These are phyloP conservation scores for Stephanocyclus meneghinianus DNA, from an alignment of 352 stramenopile genomes.

Conservation along the genomic window DNA sequence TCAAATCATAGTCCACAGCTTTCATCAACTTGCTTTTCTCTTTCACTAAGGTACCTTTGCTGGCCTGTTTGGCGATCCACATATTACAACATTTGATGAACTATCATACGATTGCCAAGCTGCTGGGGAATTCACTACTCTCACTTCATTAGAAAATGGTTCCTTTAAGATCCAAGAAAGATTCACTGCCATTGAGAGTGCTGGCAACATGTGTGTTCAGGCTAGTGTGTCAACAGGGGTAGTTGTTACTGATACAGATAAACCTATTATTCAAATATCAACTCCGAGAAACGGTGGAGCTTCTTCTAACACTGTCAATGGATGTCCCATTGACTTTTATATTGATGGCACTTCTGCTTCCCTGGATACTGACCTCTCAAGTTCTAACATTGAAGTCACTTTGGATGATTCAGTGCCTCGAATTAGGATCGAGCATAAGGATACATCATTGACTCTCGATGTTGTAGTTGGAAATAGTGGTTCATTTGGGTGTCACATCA, in stretches of 20 bases:
- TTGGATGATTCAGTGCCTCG: background rate
- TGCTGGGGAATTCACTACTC: conserved; percentile 13
- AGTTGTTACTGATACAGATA: conserved; percentile 4
- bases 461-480: background rate
- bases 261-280: conserved; percentile 12
- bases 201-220: background rate
- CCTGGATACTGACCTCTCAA: background rate
- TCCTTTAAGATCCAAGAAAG: conserved; percentile 16
- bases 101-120: conserved; percentile 13
- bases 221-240: conserved; percentile 18
- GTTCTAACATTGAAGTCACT: background rate
- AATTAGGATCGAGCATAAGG: background rate
- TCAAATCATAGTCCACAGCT: too few relatives aligned
- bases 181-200: conserved; percentile 3
- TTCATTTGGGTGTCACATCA: conserved; percentile 14
- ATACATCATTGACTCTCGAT: background rate
- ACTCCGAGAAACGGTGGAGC: background rate
- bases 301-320: conserved; percentile 5
- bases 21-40: background rate
- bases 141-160: conserved; percentile 4
- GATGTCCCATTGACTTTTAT: conserved; percentile 19
- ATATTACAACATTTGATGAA: conserved; percentile 11
- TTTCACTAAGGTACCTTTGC: background rate
- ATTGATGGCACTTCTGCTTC: background rate
- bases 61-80: conserved; percentile 13